Percentiles rank a stretch among this genome's conserved stretches.
Evolutionary conservation across 1,139 yeast species (phyloP).

Genomic region (Groenewaldozyma auringiensis): DNA sequence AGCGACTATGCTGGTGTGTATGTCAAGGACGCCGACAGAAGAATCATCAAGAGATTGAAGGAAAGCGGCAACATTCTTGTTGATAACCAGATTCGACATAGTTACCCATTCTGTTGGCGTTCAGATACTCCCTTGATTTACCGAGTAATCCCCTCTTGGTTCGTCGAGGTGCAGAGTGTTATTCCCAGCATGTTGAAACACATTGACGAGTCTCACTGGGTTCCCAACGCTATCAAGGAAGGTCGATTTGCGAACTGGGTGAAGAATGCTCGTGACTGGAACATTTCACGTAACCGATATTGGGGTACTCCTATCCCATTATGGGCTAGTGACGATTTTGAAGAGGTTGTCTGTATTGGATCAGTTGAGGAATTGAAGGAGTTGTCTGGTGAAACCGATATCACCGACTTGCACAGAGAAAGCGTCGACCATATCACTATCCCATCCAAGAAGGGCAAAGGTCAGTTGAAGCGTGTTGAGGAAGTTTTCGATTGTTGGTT

Average conservation of each 20-base stretch:
- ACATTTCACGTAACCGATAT: slow-evolving; percentile 93
- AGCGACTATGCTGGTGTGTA: slow-evolving; percentile 71
- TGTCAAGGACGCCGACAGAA: slow-evolving; percentile 93
- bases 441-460: slow-evolving; percentile 90
- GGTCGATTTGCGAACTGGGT: slow-evolving; percentile 97
- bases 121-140: slow-evolving; percentile 95
- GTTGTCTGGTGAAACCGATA: slow-evolving; percentile 71
- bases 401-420: slow-evolving; percentile 92
- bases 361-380: slow-evolving; percentile 79
- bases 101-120: slow-evolving; percentile 99
- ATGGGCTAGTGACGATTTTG: slow-evolving; percentile 92
- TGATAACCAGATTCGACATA: slow-evolving; percentile 81
- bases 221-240: slow-evolving; percentile 81
- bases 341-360: slow-evolving; percentile 89
- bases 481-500: slow-evolving; percentile 99
- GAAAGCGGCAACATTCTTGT: slow-evolving; percentile 68
- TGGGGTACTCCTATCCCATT: slow-evolving; percentile 99
- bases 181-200: slow-evolving; percentile 85
- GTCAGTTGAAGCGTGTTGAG: slow-evolving; percentile 78
- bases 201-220: slow-evolving; percentile 89
- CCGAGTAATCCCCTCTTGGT: slow-evolving; percentile 98
- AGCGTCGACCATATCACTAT: slow-evolving; percentile 83
- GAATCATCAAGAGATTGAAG: slow-evolving; percentile 76
- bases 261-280: slow-evolving; percentile 98
- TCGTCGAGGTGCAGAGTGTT: slow-evolving; percentile 78